These are phyloP conservation scores for Metschnikowia amazonensis DNA, from an alignment of 805 yeast genomes.

Conservation along the genomic window DNA sequence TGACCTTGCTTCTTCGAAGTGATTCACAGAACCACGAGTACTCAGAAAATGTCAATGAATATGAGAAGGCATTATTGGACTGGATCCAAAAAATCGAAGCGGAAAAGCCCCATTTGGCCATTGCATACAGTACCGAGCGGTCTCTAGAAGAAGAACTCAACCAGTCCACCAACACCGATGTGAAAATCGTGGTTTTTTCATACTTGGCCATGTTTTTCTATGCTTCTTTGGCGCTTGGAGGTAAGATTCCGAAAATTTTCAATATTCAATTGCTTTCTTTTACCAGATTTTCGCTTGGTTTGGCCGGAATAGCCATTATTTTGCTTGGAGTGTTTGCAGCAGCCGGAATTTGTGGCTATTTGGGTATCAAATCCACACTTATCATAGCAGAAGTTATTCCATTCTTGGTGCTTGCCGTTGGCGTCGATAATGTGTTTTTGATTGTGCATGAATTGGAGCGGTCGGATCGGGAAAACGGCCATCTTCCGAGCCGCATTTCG, in stretches of 20 bases:
- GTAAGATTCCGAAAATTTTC: conserved; percentile 43
- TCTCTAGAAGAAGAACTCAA: conserved; percentile 83
- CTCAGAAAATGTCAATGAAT: conserved; percentile 41
- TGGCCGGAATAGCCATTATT: conserved; percentile 81
- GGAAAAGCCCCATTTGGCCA: conserved; percentile 56
- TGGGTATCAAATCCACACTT: conserved; percentile 82
- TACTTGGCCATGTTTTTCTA: conserved; percentile 84
- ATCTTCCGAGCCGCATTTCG: conserved; percentile 36
- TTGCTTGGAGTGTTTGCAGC: conserved; percentile 76
- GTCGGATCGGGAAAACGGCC: conserved; percentile 36
- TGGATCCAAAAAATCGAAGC: conserved; percentile 43
- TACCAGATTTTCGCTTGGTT: conserved; percentile 73
- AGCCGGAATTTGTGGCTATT: conserved; percentile 70
- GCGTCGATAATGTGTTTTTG: conserved; percentile 91
- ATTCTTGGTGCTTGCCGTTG: conserved; percentile 85
- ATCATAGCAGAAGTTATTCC: conserved; percentile 97
- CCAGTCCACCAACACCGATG: conserved; percentile 76
- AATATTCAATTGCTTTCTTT: conserved; percentile 31
- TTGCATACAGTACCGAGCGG: conserved; percentile 77
- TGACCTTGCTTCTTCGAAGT: conserved; percentile 68
- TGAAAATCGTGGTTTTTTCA: conserved; percentile 64
- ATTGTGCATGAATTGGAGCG: conserved; percentile 73
- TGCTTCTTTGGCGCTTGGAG: conserved; percentile 77
- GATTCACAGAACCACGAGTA: conserved; percentile 38
- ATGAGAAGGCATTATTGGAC: conserved; percentile 69